Evolutionary conservation across 176 grass and related monocot genomes (phyloP).

Genomic region (Poa pratensis): DNA sequence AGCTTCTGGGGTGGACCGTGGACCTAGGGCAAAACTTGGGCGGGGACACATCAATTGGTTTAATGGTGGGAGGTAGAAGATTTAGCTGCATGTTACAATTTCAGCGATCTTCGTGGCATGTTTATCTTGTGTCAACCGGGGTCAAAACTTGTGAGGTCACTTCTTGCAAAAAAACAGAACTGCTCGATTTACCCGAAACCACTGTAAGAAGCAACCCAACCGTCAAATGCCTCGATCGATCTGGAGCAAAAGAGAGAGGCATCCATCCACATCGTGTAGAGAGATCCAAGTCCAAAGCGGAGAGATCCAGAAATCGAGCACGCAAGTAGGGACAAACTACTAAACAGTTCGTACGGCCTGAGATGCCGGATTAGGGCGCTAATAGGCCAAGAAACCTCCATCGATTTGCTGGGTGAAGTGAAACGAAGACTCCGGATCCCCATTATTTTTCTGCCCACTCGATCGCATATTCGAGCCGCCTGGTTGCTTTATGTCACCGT

Average conservation of each 20-base stretch:
- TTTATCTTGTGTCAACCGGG: too few species aligned
- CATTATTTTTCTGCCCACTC: neutral
- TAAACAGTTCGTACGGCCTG: neutral
- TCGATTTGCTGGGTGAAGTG: too few species aligned
- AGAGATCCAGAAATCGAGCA: neutral
- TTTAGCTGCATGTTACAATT: neutral
- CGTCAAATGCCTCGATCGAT: neutral
- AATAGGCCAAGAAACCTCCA: too few species aligned
- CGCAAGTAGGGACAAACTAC: neutral
- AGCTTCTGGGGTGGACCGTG: neutral
- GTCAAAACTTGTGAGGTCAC: too few species aligned
- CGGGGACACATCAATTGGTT: neutral
- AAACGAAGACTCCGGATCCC: too few species aligned
- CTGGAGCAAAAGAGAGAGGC: neutral
- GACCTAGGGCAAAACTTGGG: neutral
- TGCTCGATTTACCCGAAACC: neutral
- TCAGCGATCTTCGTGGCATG: neutral
- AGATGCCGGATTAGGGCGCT: neutral
- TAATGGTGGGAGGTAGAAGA: neutral
- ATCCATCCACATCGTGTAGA: neutral
- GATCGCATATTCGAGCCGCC: neutral
- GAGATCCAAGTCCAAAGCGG: neutral
- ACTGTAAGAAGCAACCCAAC: neutral
- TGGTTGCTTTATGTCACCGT: conserved; percentile 30
- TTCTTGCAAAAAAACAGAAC: too few species aligned